Evolutionary conservation across 805 yeast species (phyloP).

Genomic region (Saccharomycopsis fodiens): DNA sequence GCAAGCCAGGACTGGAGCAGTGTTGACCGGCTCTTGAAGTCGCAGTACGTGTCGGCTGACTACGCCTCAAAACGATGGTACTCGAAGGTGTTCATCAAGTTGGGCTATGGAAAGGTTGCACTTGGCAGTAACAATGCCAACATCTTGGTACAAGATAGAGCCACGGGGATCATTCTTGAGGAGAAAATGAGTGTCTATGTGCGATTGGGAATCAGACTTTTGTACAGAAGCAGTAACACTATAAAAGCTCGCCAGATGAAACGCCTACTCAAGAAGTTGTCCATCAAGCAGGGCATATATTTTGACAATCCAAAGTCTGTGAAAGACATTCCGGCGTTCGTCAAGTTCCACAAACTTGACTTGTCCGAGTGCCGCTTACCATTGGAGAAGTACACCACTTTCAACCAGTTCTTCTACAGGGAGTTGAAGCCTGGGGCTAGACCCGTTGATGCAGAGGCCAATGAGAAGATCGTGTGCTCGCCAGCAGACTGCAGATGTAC

Average conservation of each 20-base stretch:
- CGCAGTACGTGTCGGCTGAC: slow-evolving; percentile 68
- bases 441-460: slow-evolving; percentile 50
- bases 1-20: slow-evolving; percentile 69
- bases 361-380: slow-evolving; percentile 53
- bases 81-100: slow-evolving; percentile 68
- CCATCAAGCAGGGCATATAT: slow-evolving; percentile 76
- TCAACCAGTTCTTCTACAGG: slow-evolving; percentile 87
- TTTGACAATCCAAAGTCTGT: slow-evolving; percentile 68
- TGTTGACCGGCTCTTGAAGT: slow-evolving; percentile 53
- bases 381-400: slow-evolving; percentile 51
- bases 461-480: slow-evolving; percentile 48
- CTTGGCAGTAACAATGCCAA: slow-evolving; percentile 90
- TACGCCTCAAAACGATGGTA: slow-evolving; percentile 89
- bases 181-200: slow-evolving; percentile 90
- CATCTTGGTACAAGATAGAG: slow-evolving; percentile 86
- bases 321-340: slow-evolving; percentile 63
- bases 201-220: slow-evolving; percentile 74
- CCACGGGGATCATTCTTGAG: slow-evolving; percentile 82
- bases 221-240: slow-evolving; percentile 69
- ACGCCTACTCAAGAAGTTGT: slow-evolving; percentile 52
- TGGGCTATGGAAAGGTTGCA: slow-evolving; percentile 82
- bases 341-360: slow-evolving; percentile 76
- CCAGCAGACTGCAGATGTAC: slow-evolving; percentile 88
- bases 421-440: slow-evolving; percentile 65
- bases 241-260: slow-evolving; percentile 51